Evolutionary conservation across 495 filamentous ascomycete species (phyloP).

Genomic region (Corynascus novoguineensis): DNA sequence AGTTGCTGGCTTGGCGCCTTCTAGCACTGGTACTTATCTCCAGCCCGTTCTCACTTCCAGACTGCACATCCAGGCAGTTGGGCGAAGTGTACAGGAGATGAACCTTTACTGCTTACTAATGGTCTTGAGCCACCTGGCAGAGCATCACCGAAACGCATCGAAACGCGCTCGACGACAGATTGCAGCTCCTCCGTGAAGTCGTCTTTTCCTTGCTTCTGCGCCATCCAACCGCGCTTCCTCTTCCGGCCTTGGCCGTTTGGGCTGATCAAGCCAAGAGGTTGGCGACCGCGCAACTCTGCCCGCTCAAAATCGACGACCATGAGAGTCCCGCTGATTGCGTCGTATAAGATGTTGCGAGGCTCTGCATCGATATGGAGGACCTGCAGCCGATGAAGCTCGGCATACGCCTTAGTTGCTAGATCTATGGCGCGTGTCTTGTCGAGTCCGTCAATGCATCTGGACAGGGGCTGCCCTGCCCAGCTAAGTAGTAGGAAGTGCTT

Average conservation of each 20-base stretch:
- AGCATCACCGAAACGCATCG: neutral
- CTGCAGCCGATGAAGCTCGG: slow-evolving; percentile 8
- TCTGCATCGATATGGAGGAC: slow-evolving; percentile 5
- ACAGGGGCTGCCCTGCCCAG: slow-evolving; percentile 26
- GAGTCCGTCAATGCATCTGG: slow-evolving; percentile 6
- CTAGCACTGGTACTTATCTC: too few species aligned
- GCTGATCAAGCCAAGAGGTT: slow-evolving; percentile 5
- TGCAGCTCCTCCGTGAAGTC: slow-evolving; percentile 1
- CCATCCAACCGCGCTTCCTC: slow-evolving; percentile 7
- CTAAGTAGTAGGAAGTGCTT: slow-evolving; percentile 33
- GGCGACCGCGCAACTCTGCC: slow-evolving; percentile 3
- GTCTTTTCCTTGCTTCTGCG: slow-evolving; percentile 8
- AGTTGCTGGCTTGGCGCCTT: too few species aligned
- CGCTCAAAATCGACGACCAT: slow-evolving; percentile 7
- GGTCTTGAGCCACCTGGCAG: neutral
- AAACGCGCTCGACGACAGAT: slow-evolving; percentile 6
- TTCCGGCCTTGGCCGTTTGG: slow-evolving; percentile 5
- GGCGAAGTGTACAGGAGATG: neutral
- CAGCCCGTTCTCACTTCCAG: neutral
- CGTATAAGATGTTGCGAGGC: slow-evolving; percentile 7
- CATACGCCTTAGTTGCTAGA: slow-evolving; percentile 3
- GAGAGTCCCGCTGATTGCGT: slow-evolving; percentile 6
- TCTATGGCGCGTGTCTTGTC: slow-evolving; percentile 4
- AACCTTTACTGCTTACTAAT: slow-evolving; percentile 1
- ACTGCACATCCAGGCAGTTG: neutral